Conservation (phyloP, 768 basidiomycete genomes). For the Rossbeevera mucosa region DNA sequence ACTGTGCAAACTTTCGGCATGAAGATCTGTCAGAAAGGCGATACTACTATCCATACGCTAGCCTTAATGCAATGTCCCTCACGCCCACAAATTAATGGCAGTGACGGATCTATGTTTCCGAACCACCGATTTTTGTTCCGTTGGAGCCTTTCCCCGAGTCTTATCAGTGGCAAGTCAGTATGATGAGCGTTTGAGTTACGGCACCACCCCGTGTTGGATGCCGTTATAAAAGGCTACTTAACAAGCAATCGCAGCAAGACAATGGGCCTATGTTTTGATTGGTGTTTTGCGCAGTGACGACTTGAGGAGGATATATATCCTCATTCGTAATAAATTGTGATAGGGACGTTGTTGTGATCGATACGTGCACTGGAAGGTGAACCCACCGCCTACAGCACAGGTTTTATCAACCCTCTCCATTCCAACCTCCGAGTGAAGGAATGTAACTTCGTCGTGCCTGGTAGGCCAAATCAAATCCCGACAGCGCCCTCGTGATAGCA, state of each 20-base stretch:
- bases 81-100: neutral
- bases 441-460: neutral
- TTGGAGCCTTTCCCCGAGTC: neutral
- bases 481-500: neutral
- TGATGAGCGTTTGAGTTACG: neutral
- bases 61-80: neutral
- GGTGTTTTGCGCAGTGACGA: neutral
- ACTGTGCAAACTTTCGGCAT: neutral
- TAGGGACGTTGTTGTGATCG: neutral
- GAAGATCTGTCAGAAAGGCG: neutral
- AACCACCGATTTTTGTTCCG: neutral
- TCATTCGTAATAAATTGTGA: neutral
- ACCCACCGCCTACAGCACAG: neutral
- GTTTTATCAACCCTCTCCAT: too few species aligned
- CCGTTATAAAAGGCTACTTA: neutral
- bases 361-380: constrained; percentile 1
- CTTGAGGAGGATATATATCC: neutral
- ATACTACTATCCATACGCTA: neutral
- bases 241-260: neutral
- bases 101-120: neutral
- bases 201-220: neutral
- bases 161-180: neutral
- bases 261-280: neutral
- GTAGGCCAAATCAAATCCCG: neutral
- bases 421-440: neutral